Base-by-base conservation (phyloP, 2,329 filamentous ascomycete species). In the Dactylellina cionopaga region DNA sequence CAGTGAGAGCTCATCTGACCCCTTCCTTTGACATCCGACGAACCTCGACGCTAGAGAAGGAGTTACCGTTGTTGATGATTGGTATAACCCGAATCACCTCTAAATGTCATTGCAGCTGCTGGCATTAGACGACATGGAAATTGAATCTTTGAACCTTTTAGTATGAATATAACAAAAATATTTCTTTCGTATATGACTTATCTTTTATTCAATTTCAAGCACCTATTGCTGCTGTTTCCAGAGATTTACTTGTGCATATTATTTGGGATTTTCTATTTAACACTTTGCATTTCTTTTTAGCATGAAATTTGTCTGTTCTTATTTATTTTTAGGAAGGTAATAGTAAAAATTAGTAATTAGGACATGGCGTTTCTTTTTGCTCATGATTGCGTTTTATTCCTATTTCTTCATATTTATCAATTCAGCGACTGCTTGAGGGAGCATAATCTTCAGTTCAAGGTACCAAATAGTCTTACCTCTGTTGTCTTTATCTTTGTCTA, bases 61-160 rank as follows among this genome's bases (percentile, higher is more conserved):
- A 22, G 5, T 60, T 31, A 6, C 15, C 15, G 24, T 22, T 19
- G 54, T 44, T 17, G 24, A n/a, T n/a, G n/a, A n/a, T n/a, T n/a
- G n/a, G n/a, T n/a, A 52, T 11, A 59, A 52, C 15, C 59, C 52
- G 9, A 37, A 65, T 5, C 68, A 5, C 59, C 68, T 9, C 15
- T 65, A 7, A 65, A 59, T 11, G 68, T 60, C 33, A 35, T 72
- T 15, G 68, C 68, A 1, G 65, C 68, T 13, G 59, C 59, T 17
- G 68, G 59, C n/a, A 24, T 11, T 24, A 62, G 68, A 72, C 17
- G 68, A 72, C 19, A 72, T 72, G 68, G 68, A 72, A 41, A 65
- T 65, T 25, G 59, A 52, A 6, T 15, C 44, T 15, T 39, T 47
- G 22, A 25, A 59, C 25, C 1, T 47, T n/a, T n/a, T n/a, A n/a